Percentiles rank a stretch among this genome's conserved stretches.
phyloP scores from a whole-genome alignment of 345 rosid genomes.

The Aegle marmelos region DNA sequence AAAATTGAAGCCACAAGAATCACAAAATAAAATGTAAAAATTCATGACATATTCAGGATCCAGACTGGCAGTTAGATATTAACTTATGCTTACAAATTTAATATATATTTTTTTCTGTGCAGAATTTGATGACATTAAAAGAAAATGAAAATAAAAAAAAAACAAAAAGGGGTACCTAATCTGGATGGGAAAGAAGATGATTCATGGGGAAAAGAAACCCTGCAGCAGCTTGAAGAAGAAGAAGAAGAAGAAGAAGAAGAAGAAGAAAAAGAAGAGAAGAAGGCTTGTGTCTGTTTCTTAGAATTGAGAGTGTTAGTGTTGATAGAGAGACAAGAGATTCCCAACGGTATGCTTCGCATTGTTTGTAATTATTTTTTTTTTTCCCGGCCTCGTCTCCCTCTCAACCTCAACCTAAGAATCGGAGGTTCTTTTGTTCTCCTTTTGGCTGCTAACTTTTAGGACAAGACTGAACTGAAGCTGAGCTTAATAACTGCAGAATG shows the following conservation, averaged over 20 bases:
- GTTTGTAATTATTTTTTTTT: constrained; percentile 19
- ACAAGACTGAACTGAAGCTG: not conserved
- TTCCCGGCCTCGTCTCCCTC: no score
- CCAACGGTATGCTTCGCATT: constrained; percentile 75
- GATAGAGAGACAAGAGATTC: constrained; percentile 39
- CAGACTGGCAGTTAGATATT: not conserved
- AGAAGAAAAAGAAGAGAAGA: constrained; percentile 26
- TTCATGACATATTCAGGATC: not conserved
- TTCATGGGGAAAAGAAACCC: constrained; percentile 25
- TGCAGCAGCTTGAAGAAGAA: constrained; percentile 24
- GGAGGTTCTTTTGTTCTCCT: constrained; percentile 10
- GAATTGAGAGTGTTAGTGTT: constrained; percentile 25
- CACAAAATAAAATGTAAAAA: not conserved
- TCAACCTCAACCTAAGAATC: not conserved
- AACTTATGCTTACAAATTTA: not conserved
- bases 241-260: constrained; percentile 30
- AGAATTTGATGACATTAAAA: not conserved
- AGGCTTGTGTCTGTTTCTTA: constrained; percentile 29
- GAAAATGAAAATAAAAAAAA: not conserved
- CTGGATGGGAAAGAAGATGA: constrained; percentile 23
- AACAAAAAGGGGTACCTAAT: constrained; percentile 37
- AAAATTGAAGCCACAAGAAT: not conserved
- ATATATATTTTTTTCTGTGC: not conserved
- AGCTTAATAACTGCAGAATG: not conserved
- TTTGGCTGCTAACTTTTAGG: not conserved